Evolutionary conservation across 495 filamentous ascomycete species (phyloP), one percentile per base, ranked within the genome.

Genomic region (Entonaema liquescens): DNA sequence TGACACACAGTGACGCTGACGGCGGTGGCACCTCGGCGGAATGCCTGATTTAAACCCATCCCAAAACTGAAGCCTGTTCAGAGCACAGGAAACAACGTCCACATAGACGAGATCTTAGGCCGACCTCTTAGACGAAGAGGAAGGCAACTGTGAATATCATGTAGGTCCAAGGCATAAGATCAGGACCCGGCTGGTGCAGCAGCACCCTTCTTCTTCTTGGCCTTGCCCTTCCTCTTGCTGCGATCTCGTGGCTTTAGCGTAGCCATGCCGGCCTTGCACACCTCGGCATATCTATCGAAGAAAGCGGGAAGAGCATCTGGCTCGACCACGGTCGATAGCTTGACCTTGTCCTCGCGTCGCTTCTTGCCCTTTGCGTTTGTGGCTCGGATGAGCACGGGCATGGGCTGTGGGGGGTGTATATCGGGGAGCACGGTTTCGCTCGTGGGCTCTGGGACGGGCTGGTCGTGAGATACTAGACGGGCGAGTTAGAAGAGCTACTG

Each of bases 161-260:
- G 13, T 17, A 12, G 15, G 38, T n/a, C 29, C 23, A 35, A 55
- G 4, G 23, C 4, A 4, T 1, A 2, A 26, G 9, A 63, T 62
- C 50, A 66, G n/a, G 63, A 17, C n/a, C 21, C 71, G 26, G 69
- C 59, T 53, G 61, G 59, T 8, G 67, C 74, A 23, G 74, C 73
- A 23, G 65, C 83, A 74, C 88, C 89, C 82, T 87, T 88, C 82
- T 88, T 92, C 79, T 88, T 91, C 86, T 91, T 93, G 56, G 84
- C 84, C 81, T 92, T 92, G 65, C 89, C 89, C 84, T 94, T 97
- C 75, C 86, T 84, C 82, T 89, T 93, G 67, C 87, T 93, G 72
- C 93, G 85, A 84, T 98, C 94, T 60, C 95, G 83, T 82, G 96
- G 97, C 91, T 97, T 98, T 83, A 99, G 73, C 28, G 87, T 83